Evolutionary conservation across 371 early-diverging fungal species (phyloP).

Genomic region (Apophysomyces ossiformis): DNA sequence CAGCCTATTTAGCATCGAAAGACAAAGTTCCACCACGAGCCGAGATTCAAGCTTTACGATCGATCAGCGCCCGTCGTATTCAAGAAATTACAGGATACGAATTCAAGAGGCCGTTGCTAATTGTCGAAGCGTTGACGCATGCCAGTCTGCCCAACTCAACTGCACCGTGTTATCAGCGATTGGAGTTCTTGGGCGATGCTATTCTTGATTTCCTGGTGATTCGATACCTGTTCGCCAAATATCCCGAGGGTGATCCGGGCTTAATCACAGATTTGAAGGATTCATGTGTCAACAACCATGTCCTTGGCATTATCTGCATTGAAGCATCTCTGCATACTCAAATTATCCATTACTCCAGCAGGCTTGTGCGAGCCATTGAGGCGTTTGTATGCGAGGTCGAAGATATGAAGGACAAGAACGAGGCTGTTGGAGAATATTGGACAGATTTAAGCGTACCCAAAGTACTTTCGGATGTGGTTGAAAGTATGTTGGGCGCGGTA

Average conservation of each 20-base stretch:
- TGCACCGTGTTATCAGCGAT: constrained; percentile 83
- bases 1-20: constrained; percentile 32
- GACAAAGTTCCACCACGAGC: constrained; percentile 37
- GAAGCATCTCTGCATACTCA: constrained; percentile 65
- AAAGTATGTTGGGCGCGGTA: constrained; percentile 89
- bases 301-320: constrained; percentile 77
- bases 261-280: constrained; percentile 79
- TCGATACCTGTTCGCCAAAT: constrained; percentile 68
- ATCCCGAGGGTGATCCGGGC: constrained; percentile 67
- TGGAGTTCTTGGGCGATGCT: constrained; percentile 96
- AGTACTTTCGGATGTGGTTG: constrained; percentile 85
- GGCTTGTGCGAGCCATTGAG: constrained; percentile 55
- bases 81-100: constrained; percentile 68
- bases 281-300: constrained; percentile 86
- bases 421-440: constrained; percentile 72
- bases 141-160: constrained; percentile 66
- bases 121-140: constrained; percentile 89
- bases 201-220: constrained; percentile 85
- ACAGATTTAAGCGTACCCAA: constrained; percentile 79
- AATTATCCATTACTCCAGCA: constrained; percentile 68
- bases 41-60: constrained; percentile 30
- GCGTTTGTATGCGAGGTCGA: constrained; percentile 48
- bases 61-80: constrained; percentile 36
- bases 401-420: constrained; percentile 38
- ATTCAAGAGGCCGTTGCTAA: constrained; percentile 67